These are phyloP conservation scores for Anthracocystis setariae DNA, from an alignment of 1,284 basidiomycete genomes.

Conservation along the genomic window DNA sequence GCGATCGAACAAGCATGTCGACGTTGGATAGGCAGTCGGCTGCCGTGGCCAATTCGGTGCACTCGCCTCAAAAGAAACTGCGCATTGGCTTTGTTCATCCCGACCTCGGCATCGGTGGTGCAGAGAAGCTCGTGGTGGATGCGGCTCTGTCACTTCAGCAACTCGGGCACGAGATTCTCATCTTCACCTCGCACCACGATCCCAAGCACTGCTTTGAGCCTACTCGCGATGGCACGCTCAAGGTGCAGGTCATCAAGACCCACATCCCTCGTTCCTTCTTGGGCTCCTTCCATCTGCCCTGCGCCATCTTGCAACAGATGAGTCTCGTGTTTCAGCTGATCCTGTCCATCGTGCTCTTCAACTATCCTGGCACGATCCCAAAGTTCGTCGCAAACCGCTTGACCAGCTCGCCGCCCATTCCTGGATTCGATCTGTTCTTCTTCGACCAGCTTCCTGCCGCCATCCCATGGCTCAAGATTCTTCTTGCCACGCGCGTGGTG, in stretches of 20 bases:
- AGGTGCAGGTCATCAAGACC: conserved; percentile 81
- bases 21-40: conserved; percentile 41
- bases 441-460: conserved; percentile 94
- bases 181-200: conserved; percentile 95
- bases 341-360: conserved; percentile 47
- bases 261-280: conserved; percentile 79
- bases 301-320: conserved; percentile 87
- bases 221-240: conserved; percentile 74
- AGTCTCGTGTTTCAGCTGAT: conserved; percentile 72
- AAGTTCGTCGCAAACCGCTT: conserved; percentile 46
- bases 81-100: conserved; percentile 89
- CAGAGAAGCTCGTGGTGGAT: conserved; percentile 94
- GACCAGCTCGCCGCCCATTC: conserved; percentile 64
- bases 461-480: conserved; percentile 80
- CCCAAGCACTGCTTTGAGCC: conserved; percentile 69
- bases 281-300: conserved; percentile 84
- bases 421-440: conserved; percentile 80
- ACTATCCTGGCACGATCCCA: conserved; percentile 67
- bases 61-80: conserved; percentile 48
- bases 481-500: conserved; percentile 80
- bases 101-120: conserved; percentile 96
- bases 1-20: neutral
- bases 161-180: conserved; percentile 85
- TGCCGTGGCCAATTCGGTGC: conserved; percentile 42
- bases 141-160: conserved; percentile 87